Conservation (phyloP, 2,329 filamentous ascomycete species). For the Zymoseptoria ardabiliae region DNA sequence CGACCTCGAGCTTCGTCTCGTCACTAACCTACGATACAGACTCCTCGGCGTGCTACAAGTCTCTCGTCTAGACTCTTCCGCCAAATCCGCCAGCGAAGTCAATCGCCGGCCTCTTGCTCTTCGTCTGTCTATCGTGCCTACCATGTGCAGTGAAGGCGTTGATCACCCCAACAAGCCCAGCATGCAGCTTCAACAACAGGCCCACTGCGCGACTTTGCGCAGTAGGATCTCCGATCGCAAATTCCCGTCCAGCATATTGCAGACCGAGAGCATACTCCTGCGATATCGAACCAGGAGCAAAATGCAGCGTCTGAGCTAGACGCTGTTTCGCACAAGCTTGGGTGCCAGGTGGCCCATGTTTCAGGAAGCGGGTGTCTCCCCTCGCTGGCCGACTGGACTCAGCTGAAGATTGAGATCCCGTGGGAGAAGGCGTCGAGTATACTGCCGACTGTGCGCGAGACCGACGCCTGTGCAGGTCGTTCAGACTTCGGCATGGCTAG, state of each 20-base stretch:
- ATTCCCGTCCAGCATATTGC: slow-evolving; percentile 31
- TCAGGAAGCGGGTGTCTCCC: background rate
- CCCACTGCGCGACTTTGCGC: slow-evolving; percentile 41
- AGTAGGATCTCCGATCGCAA: slow-evolving; percentile 39
- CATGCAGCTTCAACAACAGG: slow-evolving; percentile 41
- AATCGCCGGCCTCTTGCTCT: slow-evolving; percentile 14
- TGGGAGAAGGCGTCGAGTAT: background rate
- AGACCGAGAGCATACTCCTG: slow-evolving; percentile 35
- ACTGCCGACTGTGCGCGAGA: background rate
- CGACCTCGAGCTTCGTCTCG: background rate
- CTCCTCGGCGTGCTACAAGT: slow-evolving; percentile 37
- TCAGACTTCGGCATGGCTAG: background rate
- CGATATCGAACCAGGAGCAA: background rate
- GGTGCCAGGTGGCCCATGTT: background rate
- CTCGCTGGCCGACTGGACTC: background rate
- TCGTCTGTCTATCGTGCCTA: slow-evolving; percentile 16
- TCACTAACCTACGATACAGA: slow-evolving; percentile 26
- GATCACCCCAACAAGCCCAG: slow-evolving; percentile 41
- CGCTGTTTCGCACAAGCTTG: background rate
- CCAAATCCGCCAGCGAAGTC: slow-evolving; percentile 42
- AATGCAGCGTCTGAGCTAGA: background rate
- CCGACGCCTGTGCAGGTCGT: background rate
- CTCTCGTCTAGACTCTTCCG: slow-evolving; percentile 40
- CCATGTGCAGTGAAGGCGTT: slow-evolving; percentile 36
- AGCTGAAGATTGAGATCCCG: background rate